phyloP scores from a whole-genome alignment of 352 stramenopile genomes.

The Phytophthora pinifolia region DNA sequence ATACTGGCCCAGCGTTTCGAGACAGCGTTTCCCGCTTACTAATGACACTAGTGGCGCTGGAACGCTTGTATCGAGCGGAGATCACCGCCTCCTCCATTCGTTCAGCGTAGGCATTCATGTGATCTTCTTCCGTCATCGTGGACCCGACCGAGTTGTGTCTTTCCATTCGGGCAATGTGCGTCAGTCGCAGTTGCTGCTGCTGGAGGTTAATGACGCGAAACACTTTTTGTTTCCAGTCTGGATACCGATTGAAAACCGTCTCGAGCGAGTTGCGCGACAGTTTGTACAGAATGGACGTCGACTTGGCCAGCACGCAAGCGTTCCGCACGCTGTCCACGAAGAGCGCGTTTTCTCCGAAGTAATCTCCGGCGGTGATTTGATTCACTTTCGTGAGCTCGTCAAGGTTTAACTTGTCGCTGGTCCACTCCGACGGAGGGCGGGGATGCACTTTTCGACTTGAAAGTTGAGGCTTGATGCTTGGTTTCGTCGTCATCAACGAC shows the following conservation, averaged over 20 bases:
- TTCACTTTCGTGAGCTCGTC: constrained; percentile 49
- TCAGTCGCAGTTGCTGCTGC: constrained; percentile 51
- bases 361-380: constrained; percentile 47
- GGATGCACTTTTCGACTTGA: constrained; percentile 29
- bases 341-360: constrained; percentile 71
- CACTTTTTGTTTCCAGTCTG: constrained; percentile 71
- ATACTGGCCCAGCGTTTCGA: constrained; percentile 1
- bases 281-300: constrained; percentile 72
- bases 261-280: constrained; percentile 67
- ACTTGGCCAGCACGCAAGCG: constrained; percentile 53
- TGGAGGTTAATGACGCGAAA: constrained; percentile 62
- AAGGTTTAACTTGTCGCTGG: constrained; percentile 17
- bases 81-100: constrained; percentile 42
- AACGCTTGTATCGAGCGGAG: constrained; percentile 33
- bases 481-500: constrained; percentile 30
- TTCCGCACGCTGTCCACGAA: constrained; percentile 66
- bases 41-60: constrained; percentile 25
- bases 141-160: constrained; percentile 36
- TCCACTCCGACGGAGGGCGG: constrained; percentile 19
- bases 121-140: constrained; percentile 38
- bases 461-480: constrained; percentile 9
- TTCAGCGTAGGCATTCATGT: constrained; percentile 35
- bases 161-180: constrained; percentile 43
- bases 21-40: constrained; percentile 18
- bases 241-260: constrained; percentile 68